Evolutionary conservation across 352 stramenopile genomes (phyloP).

Genomic region (Thalassiosira ordinaria): DNA sequence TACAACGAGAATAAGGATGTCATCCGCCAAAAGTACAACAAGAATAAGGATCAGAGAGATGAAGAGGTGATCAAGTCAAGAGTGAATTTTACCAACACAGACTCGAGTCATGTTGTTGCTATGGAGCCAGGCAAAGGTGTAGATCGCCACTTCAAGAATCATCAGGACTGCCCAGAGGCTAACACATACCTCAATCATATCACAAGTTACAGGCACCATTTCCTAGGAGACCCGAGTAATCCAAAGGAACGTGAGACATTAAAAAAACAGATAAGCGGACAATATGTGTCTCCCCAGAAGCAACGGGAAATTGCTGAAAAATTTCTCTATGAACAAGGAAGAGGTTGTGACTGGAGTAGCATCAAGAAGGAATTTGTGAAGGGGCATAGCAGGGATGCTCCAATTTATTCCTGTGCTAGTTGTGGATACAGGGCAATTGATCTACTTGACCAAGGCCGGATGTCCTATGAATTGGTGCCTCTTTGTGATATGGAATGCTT

Average conservation of each 20-base stretch:
- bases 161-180: conserved; percentile 21
- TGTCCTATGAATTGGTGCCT: background rate
- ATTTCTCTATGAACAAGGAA: conserved; percentile 14
- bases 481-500: background rate
- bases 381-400: conserved; percentile 12
- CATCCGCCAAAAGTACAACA: too few species aligned
- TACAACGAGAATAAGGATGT: too few species aligned
- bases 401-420: conserved; percentile 7
- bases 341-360: background rate
- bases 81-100: too few species aligned
- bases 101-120: background rate
- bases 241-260: background rate
- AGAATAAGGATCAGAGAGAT: too few species aligned
- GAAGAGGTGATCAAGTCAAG: too few species aligned
- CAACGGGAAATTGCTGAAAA: conserved; percentile 20
- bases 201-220: conserved; percentile 19
- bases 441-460: background rate
- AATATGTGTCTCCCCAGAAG: conserved; percentile 2
- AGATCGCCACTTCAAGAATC: conserved; percentile 11
- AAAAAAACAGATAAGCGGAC: too few species aligned
- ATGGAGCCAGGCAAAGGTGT: conserved; percentile 16
- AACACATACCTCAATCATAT: conserved; percentile 30
- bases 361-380: too few species aligned
- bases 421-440: too few species aligned
- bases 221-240: conserved; percentile 5